Evolutionary conservation across 106 monocot genomes (phyloP), one percentile per base, ranked within the genome.

Genomic region (Hemerocallis citrina): DNA sequence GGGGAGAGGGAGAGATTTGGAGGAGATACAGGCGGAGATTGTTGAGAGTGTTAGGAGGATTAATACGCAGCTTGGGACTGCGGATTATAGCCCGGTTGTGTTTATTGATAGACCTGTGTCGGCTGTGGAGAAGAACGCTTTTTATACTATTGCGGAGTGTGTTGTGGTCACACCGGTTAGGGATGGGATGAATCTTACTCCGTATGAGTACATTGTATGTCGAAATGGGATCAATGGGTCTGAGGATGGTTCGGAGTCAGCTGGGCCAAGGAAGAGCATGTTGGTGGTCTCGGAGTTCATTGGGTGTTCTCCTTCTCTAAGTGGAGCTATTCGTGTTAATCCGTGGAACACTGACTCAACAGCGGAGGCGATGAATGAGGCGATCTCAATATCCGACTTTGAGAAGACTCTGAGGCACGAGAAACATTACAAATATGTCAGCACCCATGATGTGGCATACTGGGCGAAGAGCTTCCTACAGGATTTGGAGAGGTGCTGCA

Each of bases 171-270:
- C 87, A 0, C 78, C 87, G 2, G 87, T 87, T 2, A 75, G 87
- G 45, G 87, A 87, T 59, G 87, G 87, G 22, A 87, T 87, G 93
- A 94, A 94, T 45, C 77, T 94, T 3, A 94, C 76, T 3, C 93
- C 93, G 5, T 94, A 94, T 36, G 89, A 89, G 60, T 94, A 94
- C 49, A 82, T 94, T 58, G 83, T 85, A 29, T 77, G 77, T 56
- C 55, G 85, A 40, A 68, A 94, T 34, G 85, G 93, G 40, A 68
- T 74, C 20, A 10, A 51, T 30, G 44, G 16, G 31, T 66, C 71
- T 8, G 65, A 58, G 2, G 33, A 63, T 11, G 54, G 8, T 29
- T 41, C 76, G 0, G 83, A 40, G 5, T 28, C 55, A 11, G 41
- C 10, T 3, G 67, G 55, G 3, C 72, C 75, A 4, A 87, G 34